Percentiles rank a stretch among this genome's conserved stretches.
Evolutionary conservation across 2,329 filamentous ascomycete genomes (phyloP).

Genomic region (Periconia digitata): DNA sequence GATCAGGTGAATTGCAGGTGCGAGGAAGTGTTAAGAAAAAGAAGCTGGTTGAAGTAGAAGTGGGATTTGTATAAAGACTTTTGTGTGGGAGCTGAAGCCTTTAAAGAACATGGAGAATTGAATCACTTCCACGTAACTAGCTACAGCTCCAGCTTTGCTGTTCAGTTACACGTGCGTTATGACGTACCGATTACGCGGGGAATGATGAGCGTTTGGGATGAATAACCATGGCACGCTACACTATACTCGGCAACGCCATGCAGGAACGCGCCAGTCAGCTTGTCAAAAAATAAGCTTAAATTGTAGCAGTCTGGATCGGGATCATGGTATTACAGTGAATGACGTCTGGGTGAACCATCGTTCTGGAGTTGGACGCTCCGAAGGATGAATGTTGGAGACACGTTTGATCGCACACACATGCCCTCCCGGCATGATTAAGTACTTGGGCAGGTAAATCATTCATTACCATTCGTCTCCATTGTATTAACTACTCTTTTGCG

Average conservation of each 20-base stretch:
- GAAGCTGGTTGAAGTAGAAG: background rate
- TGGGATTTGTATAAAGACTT: background rate
- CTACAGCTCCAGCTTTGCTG: background rate
- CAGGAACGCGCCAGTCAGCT: background rate
- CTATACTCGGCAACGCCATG: no score
- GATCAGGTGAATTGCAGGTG: background rate
- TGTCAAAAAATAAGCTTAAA: background rate
- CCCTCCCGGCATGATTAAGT: no score
- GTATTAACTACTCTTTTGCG: no score
- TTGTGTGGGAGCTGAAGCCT: background rate
- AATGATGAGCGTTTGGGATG: background rate
- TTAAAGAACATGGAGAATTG: background rate
- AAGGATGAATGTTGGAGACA: background rate
- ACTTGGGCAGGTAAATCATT: no score
- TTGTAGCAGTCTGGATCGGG: background rate
- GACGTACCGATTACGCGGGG: background rate
- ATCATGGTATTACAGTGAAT: background rate
- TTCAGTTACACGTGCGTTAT: background rate
- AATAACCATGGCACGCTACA: no score
- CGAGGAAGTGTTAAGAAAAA: background rate
- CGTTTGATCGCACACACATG: no score
- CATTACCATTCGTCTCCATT: no score
- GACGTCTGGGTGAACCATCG: background rate
- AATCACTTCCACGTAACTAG: background rate
- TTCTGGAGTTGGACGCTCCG: background rate